Percentiles rank a stretch among this genome's conserved stretches.
Evolutionary conservation across 2,329 filamentous ascomycete genomes (phyloP).

Genomic region (Lasiodiplodia citricola): DNA sequence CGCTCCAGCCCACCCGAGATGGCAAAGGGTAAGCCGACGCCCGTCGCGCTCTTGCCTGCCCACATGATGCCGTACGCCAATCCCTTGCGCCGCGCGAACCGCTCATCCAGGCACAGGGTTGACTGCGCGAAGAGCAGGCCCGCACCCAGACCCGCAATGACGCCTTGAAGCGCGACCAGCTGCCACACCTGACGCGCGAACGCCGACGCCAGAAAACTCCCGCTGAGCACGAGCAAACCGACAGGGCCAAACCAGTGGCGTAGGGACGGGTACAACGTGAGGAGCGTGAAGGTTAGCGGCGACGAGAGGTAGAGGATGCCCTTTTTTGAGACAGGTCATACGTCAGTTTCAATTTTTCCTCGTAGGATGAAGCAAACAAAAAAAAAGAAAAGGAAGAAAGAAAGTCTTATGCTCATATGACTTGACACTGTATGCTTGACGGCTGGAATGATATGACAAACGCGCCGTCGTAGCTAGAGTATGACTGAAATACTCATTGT

Average conservation of each 20-base stretch:
- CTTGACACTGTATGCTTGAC: not conserved
- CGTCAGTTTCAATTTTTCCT: not conserved
- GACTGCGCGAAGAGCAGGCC: conserved; percentile 57
- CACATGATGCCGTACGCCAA: conserved; percentile 59
- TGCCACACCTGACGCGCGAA: conserved; percentile 43
- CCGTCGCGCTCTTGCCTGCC: conserved; percentile 14
- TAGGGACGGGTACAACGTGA: conserved; percentile 45
- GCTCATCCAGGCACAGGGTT: conserved; percentile 59
- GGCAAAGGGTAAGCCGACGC: conserved; percentile 14
- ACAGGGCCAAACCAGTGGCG: conserved; percentile 42
- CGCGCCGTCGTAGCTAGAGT: not conserved
- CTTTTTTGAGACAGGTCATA: not conserved
- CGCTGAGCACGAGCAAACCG: conserved; percentile 45
- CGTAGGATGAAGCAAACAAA: not conserved
- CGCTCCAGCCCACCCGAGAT: not conserved
- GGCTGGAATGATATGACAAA: not conserved
- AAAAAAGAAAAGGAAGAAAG: not conserved
- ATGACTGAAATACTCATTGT: not conserved
- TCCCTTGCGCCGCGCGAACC: conserved; percentile 58
- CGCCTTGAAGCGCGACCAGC: conserved; percentile 48
- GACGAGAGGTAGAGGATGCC: conserved; percentile 56
- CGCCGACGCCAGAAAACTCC: conserved; percentile 42
- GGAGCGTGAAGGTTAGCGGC: conserved; percentile 46
- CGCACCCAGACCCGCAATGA: conserved; percentile 53
- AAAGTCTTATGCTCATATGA: not conserved